Base-by-base conservation (phyloP, 1,284 basidiomycete species). In the Puccinia triticina region DNA sequence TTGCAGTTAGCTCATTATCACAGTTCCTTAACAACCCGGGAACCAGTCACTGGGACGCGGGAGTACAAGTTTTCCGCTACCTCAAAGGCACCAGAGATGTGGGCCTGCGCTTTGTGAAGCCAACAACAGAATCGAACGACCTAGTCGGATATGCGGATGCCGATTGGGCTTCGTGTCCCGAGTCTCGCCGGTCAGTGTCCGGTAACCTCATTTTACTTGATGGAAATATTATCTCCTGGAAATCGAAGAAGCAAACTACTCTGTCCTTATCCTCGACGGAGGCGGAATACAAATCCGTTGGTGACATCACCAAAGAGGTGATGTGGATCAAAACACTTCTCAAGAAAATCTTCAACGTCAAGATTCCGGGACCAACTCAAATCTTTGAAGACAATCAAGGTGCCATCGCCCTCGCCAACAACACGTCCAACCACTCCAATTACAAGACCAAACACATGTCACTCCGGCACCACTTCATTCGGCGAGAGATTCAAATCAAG, bases 211-310 rank as follows among this genome's bases (percentile, higher is more conserved):
- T 84, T 29, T 40, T 26, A 12, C 37, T 84, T 46, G 55, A 61
- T 32, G 71, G 82, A 0, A 61, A 73, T 1, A 55, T 77, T 8
- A 78, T 84, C 14, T 78, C 59, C 0, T 80, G 81, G 48, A 57
- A 55, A 14, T 48, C 83, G 21, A 16, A 79, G 16, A 59, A 77
- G n/a, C 83, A 84, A 64, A 34, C 75, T 0, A 48, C 69, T 10
- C 67, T 84, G 14, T 29, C 75, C 16, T 32, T 73, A 10, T 84
- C 75, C 46, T 81, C 80, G 8, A 77, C 67, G 11, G 46, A 82
- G 32, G 83, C 83, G n/a, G 83, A 84, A 61, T 76, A 80, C 16
- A 71, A 48, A 23, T 67, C 83, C 8, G 50, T 78, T 21, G 46
- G 46, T 4, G 64, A 59, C 23, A 43, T 67, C 8, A 67, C 64